Evolutionary conservation across 2,329 filamentous ascomycete genomes (phyloP).

Genomic region (Botrytis medusae): DNA sequence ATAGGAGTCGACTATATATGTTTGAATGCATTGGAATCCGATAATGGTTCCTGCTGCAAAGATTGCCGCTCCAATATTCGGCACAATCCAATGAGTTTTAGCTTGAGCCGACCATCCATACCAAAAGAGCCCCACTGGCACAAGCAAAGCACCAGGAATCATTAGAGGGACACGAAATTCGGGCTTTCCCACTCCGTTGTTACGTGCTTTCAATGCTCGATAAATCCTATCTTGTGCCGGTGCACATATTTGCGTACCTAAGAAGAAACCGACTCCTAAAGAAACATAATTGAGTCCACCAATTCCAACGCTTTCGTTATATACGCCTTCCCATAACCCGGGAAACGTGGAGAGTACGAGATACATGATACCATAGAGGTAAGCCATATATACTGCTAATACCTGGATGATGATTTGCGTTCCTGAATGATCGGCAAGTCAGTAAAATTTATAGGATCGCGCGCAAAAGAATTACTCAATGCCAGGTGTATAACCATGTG

Average conservation of each 20-base stretch:
- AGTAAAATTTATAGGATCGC: neutral
- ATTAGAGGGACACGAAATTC: constrained; percentile 66
- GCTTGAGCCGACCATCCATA: constrained; percentile 59
- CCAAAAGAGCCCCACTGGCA: constrained; percentile 57
- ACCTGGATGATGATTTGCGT: constrained; percentile 55
- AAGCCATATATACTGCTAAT: constrained; percentile 52
- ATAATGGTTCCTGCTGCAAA: constrained; percentile 49
- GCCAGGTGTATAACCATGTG: neutral
- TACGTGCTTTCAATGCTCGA: constrained; percentile 32
- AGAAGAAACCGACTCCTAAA: constrained; percentile 46
- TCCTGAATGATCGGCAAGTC: constrained; percentile 25
- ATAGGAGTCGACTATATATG: constrained; percentile 56
- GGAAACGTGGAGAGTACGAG: constrained; percentile 61
- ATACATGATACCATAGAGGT: constrained; percentile 55
- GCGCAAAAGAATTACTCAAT: neutral
- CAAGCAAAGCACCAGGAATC: constrained; percentile 51
- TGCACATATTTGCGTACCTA: constrained; percentile 41
- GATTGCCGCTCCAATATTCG: constrained; percentile 54
- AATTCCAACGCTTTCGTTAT: constrained; percentile 55
- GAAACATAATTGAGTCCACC: constrained; percentile 58
- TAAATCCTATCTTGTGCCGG: constrained; percentile 40
- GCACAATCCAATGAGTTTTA: constrained; percentile 55
- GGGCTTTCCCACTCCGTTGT: constrained; percentile 44
- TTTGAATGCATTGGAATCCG: constrained; percentile 42
- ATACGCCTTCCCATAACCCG: constrained; percentile 54